Conservation (phyloP, 73 alveolate genomes). For the Effrenium voratum region DNA sequence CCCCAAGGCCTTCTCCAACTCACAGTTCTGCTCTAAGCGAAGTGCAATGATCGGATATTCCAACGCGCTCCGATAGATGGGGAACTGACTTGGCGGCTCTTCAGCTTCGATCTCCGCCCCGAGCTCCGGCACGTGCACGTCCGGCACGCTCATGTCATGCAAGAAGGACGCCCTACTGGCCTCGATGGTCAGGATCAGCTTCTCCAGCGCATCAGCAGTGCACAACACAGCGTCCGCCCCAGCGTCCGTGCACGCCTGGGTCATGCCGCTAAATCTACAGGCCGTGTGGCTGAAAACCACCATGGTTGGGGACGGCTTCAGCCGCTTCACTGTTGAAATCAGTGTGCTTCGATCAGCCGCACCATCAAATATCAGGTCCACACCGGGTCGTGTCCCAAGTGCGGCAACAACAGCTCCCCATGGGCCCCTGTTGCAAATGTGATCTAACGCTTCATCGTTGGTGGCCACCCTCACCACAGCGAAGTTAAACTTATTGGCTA, state of each 20-base stretch:
- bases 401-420: conserved; percentile 93
- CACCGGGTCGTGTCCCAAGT: conserved; percentile 42
- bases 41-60: conserved; percentile 70
- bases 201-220: conserved; percentile 46
- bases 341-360: conserved; percentile 69
- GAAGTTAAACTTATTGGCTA: conserved; percentile 40
- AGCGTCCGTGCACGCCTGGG: conserved; percentile 86
- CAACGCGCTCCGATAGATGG: conserved; percentile 45
- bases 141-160: conserved; percentile 47
- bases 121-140: conserved; percentile 24
- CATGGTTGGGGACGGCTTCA: conserved; percentile 78
- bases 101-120: conserved; percentile 56
- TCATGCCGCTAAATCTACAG: conserved; percentile 44
- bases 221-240: conserved; percentile 89
- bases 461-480: conserved; percentile 65
- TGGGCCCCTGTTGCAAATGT: conserved; percentile 68
- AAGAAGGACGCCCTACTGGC: conserved; percentile 81
- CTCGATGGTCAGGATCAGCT: conserved; percentile 37
- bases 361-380: conserved; percentile 69
- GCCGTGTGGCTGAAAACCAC: conserved; percentile 86
- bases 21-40: conserved; percentile 67
- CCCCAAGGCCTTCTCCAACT: conserved; percentile 30
- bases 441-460: conserved; percentile 57
- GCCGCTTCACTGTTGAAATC: conserved; percentile 70
- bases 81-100: conserved; percentile 5